Evolutionary conservation across 2,329 filamentous ascomycete genomes (phyloP), one percentile per base, ranked within the genome.

Genomic region (Talaromyces sp.): DNA sequence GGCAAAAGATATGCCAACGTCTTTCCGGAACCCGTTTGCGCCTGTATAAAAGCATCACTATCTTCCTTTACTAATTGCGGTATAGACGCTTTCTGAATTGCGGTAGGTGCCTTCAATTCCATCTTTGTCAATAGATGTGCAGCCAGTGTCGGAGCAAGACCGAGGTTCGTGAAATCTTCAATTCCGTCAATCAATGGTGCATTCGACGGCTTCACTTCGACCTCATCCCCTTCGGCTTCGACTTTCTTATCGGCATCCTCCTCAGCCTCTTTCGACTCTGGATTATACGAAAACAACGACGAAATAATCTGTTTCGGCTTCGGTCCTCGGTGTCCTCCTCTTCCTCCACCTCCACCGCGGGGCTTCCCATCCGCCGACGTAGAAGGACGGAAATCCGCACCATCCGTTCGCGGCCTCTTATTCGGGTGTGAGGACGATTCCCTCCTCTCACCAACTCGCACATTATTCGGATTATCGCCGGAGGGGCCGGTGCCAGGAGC

Each of bases 11-110:
- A 99, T n/a, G 95, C 92, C 66, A 99, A 81, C 0, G 95, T 99
- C 81, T 99, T 99, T 79, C 95, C 95, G 0, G 95, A 99, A 70
- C 95, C 95, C 0, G 95, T 99, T 80, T 99, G 90, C 2, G 95
- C 96, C 76, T 98, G 95, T 39, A 99, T 90, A 72, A 99, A 99
- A 2, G 93, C 93, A 81, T 99, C 95, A 54, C 87, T 89, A 71
- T 96, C 90, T 62, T 90, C 89, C 49, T 88, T 88, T 52, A 96
- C 79, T 67, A 99, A 80, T 71, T 95, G 89, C 49, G 90, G 85
- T 45, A 99, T 89, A 0, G 94, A 90, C 67, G 91, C 92, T 71
- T 93, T 93, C 79, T 99, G 95, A 74, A 99, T 97, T 0, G 92
- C 92, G 0, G 95, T 99, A 6, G 95, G 95, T 0, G 92, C 90